Base-by-base conservation (phyloP, 495 filamentous ascomycete species). In the Aspergillus baeticus region DNA sequence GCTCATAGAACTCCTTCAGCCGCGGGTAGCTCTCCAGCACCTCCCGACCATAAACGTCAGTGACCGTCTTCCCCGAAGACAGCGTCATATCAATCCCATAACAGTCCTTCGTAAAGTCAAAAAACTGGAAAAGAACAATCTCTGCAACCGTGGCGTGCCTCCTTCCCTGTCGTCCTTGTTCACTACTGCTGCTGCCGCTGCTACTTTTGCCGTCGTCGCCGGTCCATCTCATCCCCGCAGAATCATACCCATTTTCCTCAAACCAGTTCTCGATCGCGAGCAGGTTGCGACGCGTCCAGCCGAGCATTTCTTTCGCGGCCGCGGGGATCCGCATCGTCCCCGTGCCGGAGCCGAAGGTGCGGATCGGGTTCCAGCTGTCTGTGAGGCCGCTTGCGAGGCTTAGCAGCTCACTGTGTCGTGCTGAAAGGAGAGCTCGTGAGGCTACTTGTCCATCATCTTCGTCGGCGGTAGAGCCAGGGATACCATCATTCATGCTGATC, bases 81-180 rank as follows among this genome's bases (percentile, higher is more conserved):
- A 14, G 50, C 0, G 34, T 53, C 50, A 53, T 41, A 33, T 53
- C 50, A 17, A 53, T 20, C 34, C 50, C 50, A n/a, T 53, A 53
- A 17, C 50, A 53, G 41, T 53, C 50, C 34, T 23, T 22, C 2
- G 50, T 53, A 35, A 53, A 53, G 5, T 53, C 50, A 10, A 53
- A 53, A 23, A 53, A 53, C 36, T 53, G 50, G 17, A 39, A 29
- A 4, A 29, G 26, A 8, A 29, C 26, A 8, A 29, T 29, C 8
- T 29, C 26, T 8, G 26, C 26, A 8, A 29, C 8, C 4, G 26
- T 29, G 26, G 26, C 26, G 3, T 29, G 26, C 26, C 26, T 29
- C 4, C 8, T 29, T 29, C 26, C 26, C 8, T 29, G 8, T 29
- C 8, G 26, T 29, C 4, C 8, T 29, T 3, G 26, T 29, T n/a